Evolutionary conservation across 169 alveolate genomes (phyloP).

Genomic region (Eimeria sp.): DNA sequence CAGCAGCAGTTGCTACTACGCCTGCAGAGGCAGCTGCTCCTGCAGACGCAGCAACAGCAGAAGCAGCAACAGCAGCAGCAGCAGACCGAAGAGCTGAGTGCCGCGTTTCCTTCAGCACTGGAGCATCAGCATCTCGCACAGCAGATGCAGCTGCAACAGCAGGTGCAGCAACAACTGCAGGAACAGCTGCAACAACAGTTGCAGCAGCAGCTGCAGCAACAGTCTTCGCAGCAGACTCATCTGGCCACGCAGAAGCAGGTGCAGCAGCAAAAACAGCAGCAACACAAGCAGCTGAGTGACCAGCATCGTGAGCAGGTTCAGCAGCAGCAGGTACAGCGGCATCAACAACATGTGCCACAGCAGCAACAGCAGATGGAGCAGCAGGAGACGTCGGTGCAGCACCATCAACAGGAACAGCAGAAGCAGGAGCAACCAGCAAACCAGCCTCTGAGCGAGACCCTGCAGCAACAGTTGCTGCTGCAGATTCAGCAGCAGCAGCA

Average conservation of each 20-base stretch:
- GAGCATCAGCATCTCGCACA: constrained; percentile 11
- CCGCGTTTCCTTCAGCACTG: background rate
- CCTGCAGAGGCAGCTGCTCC: background rate
- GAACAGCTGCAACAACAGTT: background rate
- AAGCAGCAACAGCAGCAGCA: constrained; percentile 39
- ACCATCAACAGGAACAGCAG: background rate
- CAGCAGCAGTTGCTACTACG: constrained; percentile 18
- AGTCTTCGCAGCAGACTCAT: background rate
- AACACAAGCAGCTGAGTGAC: background rate
- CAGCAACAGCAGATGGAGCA: background rate
- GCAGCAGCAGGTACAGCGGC: constrained; percentile 4
- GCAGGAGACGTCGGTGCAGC: constrained; percentile 16
- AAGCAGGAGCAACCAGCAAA: too few relatives aligned
- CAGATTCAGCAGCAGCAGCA: background rate
- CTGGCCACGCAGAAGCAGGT: constrained; percentile 23
- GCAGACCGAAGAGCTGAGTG: background rate
- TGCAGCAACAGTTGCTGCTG: background rate
- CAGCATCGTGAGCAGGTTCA: too few relatives aligned
- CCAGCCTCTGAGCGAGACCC: too few relatives aligned
- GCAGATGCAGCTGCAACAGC: constrained; percentile 16
- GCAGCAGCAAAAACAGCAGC: constrained; percentile 14
- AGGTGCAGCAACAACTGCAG: background rate
- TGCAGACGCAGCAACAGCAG: constrained; percentile 4
- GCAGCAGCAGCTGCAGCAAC: background rate
- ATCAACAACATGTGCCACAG: background rate